Conservation (phyloP, 2,329 filamentous ascomycete genomes). For the Epichloe scottii region DNA sequence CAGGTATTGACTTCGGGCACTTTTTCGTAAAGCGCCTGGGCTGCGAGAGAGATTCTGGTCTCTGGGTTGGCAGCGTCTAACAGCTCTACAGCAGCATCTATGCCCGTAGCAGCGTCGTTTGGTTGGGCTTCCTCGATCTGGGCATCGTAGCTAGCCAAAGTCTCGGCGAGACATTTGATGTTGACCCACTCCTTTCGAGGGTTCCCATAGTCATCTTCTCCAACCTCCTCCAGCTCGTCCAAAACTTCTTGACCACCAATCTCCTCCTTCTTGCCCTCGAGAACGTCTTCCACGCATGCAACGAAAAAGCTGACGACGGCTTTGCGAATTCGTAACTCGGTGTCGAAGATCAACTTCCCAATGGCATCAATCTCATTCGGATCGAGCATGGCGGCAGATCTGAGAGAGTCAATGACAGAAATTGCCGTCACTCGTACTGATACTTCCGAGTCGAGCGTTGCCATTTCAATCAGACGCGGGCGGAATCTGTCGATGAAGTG, state of each 20-base stretch:
- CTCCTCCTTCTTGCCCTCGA: slow-evolving; percentile 68
- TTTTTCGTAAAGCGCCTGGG: slow-evolving; percentile 73
- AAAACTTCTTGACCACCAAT: slow-evolving; percentile 68
- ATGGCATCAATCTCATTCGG: slow-evolving; percentile 83
- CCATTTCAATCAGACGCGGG: slow-evolving; percentile 81
- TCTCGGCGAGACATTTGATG: slow-evolving; percentile 80
- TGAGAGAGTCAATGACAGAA: slow-evolving; percentile 67
- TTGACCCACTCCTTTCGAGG: slow-evolving; percentile 79
- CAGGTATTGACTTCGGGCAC: slow-evolving; percentile 72
- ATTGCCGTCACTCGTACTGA: slow-evolving; percentile 71
- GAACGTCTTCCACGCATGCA: slow-evolving; percentile 71
- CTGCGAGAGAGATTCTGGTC: slow-evolving; percentile 74
- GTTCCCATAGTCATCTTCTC: slow-evolving; percentile 65
- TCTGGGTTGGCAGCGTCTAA: slow-evolving; percentile 56
- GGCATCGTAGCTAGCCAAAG: slow-evolving; percentile 67
- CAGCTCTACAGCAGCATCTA: slow-evolving; percentile 40
- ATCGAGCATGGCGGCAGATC: slow-evolving; percentile 76
- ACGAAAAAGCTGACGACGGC: slow-evolving; percentile 85
- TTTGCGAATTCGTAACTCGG: slow-evolving; percentile 72
- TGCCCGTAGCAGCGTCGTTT: slow-evolving; percentile 28
- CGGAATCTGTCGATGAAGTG: slow-evolving; percentile 92
- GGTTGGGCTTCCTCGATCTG: slow-evolving; percentile 48
- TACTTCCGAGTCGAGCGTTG: slow-evolving; percentile 70
- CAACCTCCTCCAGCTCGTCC: slow-evolving; percentile 59
- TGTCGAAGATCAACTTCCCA: slow-evolving; percentile 79